phyloP scores from a whole-genome alignment of 495 filamentous ascomycete genomes.

The Bryoglossum gracile region DNA sequence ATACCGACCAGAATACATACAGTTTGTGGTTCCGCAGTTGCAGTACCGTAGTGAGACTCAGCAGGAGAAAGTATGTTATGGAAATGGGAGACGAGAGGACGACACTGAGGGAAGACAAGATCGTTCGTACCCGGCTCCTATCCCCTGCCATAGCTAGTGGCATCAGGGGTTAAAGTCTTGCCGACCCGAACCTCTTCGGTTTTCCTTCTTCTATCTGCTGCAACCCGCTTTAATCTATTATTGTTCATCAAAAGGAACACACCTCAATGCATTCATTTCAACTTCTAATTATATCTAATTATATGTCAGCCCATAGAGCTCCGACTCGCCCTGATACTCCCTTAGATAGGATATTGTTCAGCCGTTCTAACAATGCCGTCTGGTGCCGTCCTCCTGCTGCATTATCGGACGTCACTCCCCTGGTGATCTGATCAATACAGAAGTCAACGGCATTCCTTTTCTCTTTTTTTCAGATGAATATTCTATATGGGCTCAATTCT shows the following conservation, averaged over 20 bases:
- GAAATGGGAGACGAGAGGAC: too few relatives aligned
- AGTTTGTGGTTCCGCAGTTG: too few relatives aligned
- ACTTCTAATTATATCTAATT: neutral
- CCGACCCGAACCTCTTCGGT: neutral
- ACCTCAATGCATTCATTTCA: neutral
- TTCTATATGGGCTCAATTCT: neutral
- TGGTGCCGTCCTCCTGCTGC: neutral
- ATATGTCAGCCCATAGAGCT: neutral
- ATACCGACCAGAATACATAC: too few relatives aligned
- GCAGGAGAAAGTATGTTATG: too few relatives aligned
- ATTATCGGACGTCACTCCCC: neutral
- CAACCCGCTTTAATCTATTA: neutral
- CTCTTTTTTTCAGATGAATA: neutral
- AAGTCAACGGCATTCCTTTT: neutral
- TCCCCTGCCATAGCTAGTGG: too few relatives aligned
- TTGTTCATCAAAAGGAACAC: constrained; percentile 1
- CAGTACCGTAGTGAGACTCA: too few relatives aligned
- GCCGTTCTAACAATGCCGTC: neutral
- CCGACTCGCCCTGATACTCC: neutral
- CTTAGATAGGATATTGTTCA: neutral
- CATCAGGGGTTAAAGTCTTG: neutral
- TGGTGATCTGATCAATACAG: neutral
- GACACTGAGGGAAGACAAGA: too few relatives aligned
- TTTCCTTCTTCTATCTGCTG: neutral
- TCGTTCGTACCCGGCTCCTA: too few relatives aligned